A percentile compares a stretch with the other conserved stretches of the same genome.
Evolutionary conservation across 257 asterid genomes (phyloP).

Genomic region (Henckelia pumila): DNA sequence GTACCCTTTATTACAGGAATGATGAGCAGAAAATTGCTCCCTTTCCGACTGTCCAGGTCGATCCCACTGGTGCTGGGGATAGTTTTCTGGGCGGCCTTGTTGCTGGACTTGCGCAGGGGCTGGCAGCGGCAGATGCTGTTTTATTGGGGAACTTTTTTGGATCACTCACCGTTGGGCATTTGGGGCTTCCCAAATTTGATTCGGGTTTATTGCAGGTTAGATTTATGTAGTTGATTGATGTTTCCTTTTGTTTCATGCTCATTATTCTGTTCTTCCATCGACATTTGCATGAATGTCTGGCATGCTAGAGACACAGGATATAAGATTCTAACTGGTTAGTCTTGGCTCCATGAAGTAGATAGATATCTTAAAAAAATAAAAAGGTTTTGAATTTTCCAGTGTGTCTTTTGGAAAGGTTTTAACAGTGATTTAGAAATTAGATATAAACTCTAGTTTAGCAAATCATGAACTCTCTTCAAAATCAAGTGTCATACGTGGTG

Average conservation of each 20-base stretch:
- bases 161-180: conserved; percentile 72
- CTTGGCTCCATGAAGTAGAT: conserved; percentile 6
- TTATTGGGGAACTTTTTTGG: conserved; percentile 90
- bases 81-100: conserved; percentile 92
- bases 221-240: conserved; percentile 10
- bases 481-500: too few species aligned
- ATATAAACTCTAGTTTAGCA: background rate
- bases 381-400: background rate
- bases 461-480: background rate
- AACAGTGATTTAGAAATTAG: conserved; percentile 7
- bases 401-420: background rate
- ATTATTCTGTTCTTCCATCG: conserved; percentile 6
- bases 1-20: conserved; percentile 52
- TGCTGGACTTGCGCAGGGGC: conserved; percentile 67
- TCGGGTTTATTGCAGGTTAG: conserved; percentile 69
- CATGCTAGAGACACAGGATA: too few species aligned
- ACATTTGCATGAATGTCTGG: too few species aligned
- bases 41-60: conserved; percentile 73
- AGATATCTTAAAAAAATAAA: background rate
- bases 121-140: conserved; percentile 82
- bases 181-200: conserved; percentile 80
- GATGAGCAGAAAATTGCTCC: conserved; percentile 67
- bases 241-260: background rate
- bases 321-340: too few species aligned
- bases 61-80: conserved; percentile 98